Evolutionary conservation across 805 yeast genomes (phyloP).

Genomic region (Candida ortonii): DNA sequence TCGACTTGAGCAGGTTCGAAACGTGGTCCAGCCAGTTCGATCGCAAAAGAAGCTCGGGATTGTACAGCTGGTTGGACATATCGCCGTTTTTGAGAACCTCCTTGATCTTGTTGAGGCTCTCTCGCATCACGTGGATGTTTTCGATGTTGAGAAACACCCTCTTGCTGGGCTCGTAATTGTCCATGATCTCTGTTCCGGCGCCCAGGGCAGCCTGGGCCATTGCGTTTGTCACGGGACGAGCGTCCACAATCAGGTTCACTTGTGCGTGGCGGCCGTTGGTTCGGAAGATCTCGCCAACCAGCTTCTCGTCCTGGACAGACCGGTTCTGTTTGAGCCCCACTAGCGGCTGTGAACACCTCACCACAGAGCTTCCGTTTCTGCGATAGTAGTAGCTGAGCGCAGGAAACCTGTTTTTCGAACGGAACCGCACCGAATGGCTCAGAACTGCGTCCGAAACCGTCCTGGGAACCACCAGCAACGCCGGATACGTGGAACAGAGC

Average conservation of each 20-base stretch:
- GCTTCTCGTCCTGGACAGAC: constrained; percentile 86
- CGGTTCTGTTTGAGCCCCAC: constrained; percentile 86
- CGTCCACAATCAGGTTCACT: constrained; percentile 74
- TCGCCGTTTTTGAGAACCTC: constrained; percentile 69
- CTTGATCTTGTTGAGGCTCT: constrained; percentile 62
- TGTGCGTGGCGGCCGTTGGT: constrained; percentile 42
- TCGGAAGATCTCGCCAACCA: constrained; percentile 69
- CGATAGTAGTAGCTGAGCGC: constrained; percentile 73
- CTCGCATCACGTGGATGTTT: constrained; percentile 93
- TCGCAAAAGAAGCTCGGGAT: constrained; percentile 55
- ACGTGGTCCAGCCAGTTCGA: constrained; percentile 80
- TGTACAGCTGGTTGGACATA: constrained; percentile 43
- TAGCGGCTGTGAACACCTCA: constrained; percentile 89
- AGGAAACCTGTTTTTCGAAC: constrained; percentile 86
- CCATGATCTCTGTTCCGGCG: constrained; percentile 96
- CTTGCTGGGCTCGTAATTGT: constrained; percentile 68
- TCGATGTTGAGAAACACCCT: constrained; percentile 87
- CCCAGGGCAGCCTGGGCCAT: constrained; percentile 96
- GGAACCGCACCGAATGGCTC: constrained; percentile 76
- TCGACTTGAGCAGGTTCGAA: constrained; percentile 64
- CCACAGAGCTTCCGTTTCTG: constrained; percentile 70
- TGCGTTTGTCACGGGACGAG: constrained; percentile 91
- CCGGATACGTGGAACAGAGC: constrained; percentile 77
- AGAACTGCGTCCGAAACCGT: constrained; percentile 77
- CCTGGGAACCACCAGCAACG: constrained; percentile 64